A percentile compares a stretch with the other conserved stretches of the same genome.
phyloP scores from a whole-genome alignment of 1,284 basidiomycete genomes.

The Apiotrichum mycotoxinovorans region DNA sequence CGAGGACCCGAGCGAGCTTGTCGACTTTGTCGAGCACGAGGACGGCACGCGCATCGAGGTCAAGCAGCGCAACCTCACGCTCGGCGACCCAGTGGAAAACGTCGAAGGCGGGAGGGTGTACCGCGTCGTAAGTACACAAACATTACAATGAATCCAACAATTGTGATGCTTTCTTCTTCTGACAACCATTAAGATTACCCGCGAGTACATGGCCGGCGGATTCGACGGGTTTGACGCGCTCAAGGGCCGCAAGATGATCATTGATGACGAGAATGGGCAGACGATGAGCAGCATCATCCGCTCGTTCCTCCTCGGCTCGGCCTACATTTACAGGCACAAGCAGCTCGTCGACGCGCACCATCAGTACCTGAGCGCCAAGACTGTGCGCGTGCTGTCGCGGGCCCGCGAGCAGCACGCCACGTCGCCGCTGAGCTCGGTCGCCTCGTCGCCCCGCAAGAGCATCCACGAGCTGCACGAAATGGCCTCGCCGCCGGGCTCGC shows the following conservation, averaged over 20 bases:
- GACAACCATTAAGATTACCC: conserved; percentile 45
- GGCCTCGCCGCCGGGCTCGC: conserved; percentile 14
- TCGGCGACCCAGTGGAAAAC: conserved; percentile 58
- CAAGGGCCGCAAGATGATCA: conserved; percentile 63
- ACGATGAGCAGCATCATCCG: conserved; percentile 77
- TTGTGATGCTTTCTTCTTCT: neutral
- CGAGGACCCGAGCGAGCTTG: conserved; percentile 33
- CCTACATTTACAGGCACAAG: conserved; percentile 50
- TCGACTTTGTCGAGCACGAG: conserved; percentile 46
- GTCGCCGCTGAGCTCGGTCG: conserved; percentile 19
- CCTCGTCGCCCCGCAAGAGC: conserved; percentile 15
- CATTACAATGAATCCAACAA: no score
- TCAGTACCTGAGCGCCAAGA: conserved; percentile 37
- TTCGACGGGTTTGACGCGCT: conserved; percentile 78
- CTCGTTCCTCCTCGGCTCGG: conserved; percentile 68
- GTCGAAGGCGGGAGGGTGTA: conserved; percentile 62
- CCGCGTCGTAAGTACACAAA: conserved; percentile 65
- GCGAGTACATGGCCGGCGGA: conserved; percentile 47
- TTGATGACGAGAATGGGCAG: conserved; percentile 81
- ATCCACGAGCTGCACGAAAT: conserved; percentile 4
- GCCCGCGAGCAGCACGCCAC: conserved; percentile 25
- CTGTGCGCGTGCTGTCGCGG: conserved; percentile 31
- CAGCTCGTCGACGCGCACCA: conserved; percentile 41
- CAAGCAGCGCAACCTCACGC: conserved; percentile 34
- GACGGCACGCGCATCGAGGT: conserved; percentile 51